Evolutionary conservation across 768 basidiomycete species (phyloP), one percentile per base, ranked within the genome.

Genomic region (Amanita pallidorosea): DNA sequence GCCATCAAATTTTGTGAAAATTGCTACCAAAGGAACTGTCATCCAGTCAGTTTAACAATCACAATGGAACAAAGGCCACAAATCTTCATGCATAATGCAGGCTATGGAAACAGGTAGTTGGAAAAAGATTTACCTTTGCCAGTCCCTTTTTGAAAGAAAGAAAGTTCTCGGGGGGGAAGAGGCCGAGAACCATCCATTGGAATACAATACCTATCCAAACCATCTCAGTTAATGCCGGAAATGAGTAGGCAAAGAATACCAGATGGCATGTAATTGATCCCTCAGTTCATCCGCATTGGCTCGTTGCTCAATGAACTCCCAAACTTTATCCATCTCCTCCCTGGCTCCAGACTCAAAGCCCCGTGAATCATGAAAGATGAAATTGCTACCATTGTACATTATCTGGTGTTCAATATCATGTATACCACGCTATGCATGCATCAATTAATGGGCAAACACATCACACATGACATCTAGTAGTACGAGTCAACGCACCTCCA

Each of bases 361-460:
- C 41, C 60, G 50, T 18, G 71, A 73, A 49, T 73, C 70, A 36
- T 72, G 71, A 51, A 72, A 71, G 20, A 70, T 60, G 53, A 69
- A 72, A 29, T 66, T 66, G 56, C 59, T 67, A 23, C 36, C 42
- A 22, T 7, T 20, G 54, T 66, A 71, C 7, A 60, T 53, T 37
- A 67, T 60, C 47, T 60, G 54, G 23, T 56, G 51, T 41, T 62
- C 49, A 29, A 70, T 64, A 46, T 72, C 55, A 56, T 70, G 69
- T 6, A 50, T 36, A 29, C 68, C 70, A 31, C 68, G 63, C 67
- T 65, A 53, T 27, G 9, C 27, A 29, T 29, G 9, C 31, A 23
- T 31, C 37, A 44, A 27, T 54, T 17, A 3, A 57, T 22, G 4
- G 47, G 47, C 11, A 42, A 41, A 11, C 38, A 9, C 11, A 8